Evolutionary conservation across 2,329 filamentous ascomycete species (phyloP).

Genomic region (Penicillium sp.): DNA sequence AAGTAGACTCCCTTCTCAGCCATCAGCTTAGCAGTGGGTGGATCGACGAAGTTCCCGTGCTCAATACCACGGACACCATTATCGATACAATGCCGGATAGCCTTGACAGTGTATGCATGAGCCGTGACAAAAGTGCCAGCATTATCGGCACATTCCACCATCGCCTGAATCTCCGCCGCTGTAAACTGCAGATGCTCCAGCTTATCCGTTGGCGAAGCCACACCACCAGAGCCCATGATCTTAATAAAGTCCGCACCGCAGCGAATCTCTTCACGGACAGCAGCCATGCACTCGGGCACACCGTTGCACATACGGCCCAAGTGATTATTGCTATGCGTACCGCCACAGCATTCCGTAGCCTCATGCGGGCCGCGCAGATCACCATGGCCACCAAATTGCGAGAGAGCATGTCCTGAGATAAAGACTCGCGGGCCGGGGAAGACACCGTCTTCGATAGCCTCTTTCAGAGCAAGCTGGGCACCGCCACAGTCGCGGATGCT

Average conservation of each 20-base stretch:
- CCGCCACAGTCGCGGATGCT: slow-evolving; percentile 60
- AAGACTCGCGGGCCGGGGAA: slow-evolving; percentile 58
- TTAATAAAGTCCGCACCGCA: slow-evolving; percentile 61
- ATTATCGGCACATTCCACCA: slow-evolving; percentile 52
- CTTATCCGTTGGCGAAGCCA: slow-evolving; percentile 56
- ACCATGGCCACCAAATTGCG: slow-evolving; percentile 60
- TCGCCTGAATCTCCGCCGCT: slow-evolving; percentile 54
- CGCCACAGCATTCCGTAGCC: slow-evolving; percentile 52
- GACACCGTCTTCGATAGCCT: slow-evolving; percentile 53
- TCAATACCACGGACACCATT: slow-evolving; percentile 59
- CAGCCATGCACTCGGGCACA: slow-evolving; percentile 54
- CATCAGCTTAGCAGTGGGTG: slow-evolving; percentile 51
- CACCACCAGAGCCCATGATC: slow-evolving; percentile 59
- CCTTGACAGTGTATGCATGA: slow-evolving; percentile 57
- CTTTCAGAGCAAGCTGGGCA: slow-evolving; percentile 51
- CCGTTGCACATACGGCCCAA: slow-evolving; percentile 52
- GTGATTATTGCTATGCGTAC: slow-evolving; percentile 33
- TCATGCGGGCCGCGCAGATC: slow-evolving; percentile 48
- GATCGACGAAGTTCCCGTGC: slow-evolving; percentile 48
- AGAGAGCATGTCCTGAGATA: slow-evolving; percentile 54
- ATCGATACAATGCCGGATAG: slow-evolving; percentile 55
- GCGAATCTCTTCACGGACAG: slow-evolving; percentile 55
- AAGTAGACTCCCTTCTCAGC: slow-evolving; percentile 50
- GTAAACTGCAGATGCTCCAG: slow-evolving; percentile 58
- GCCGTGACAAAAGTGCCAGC: slow-evolving; percentile 56